Evolutionary conservation across 2,329 filamentous ascomycete genomes (phyloP).

Genomic region (Cadophora gregata): DNA sequence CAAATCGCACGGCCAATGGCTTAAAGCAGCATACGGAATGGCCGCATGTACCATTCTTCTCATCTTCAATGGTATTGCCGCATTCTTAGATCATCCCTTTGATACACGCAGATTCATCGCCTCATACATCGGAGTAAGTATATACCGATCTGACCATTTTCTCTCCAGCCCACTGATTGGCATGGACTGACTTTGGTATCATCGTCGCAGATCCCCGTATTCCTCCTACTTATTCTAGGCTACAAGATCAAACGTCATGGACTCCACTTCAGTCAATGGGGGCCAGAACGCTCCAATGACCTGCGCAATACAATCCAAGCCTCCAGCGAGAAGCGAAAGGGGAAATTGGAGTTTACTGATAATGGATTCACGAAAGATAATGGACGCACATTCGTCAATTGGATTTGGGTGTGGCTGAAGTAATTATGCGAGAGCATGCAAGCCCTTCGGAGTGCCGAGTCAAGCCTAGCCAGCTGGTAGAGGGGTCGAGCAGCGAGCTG

Average conservation of each 20-base stretch:
- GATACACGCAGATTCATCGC: conserved; percentile 47
- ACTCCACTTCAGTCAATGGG: conserved; percentile 44
- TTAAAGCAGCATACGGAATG: conserved; percentile 47
- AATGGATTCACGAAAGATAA: conserved; percentile 46
- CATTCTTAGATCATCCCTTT: conserved; percentile 47
- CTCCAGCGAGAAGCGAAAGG: conserved; percentile 45
- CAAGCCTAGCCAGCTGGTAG: background rate
- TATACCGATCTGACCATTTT: conserved; percentile 7
- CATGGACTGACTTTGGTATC: background rate
- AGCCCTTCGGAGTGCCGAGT: background rate
- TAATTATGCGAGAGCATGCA: conserved; percentile 29
- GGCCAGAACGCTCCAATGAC: conserved; percentile 47
- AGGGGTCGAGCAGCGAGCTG: background rate
- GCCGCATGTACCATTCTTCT: conserved; percentile 45
- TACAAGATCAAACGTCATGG: conserved; percentile 49
- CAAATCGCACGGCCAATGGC: conserved; percentile 49
- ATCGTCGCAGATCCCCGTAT: conserved; percentile 44
- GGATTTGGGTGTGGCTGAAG: conserved; percentile 50
- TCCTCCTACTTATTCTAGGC: conserved; percentile 47
- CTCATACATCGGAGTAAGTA: conserved; percentile 49
- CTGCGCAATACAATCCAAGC: conserved; percentile 48
- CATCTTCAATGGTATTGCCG: conserved; percentile 46
- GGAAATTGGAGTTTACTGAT: conserved; percentile 47
- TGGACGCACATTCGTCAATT: conserved; percentile 40
- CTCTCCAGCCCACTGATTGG: background rate